phyloP scores from a whole-genome alignment of 2,329 filamentous ascomycete species.

The Rhynchosporium graminicola region DNA sequence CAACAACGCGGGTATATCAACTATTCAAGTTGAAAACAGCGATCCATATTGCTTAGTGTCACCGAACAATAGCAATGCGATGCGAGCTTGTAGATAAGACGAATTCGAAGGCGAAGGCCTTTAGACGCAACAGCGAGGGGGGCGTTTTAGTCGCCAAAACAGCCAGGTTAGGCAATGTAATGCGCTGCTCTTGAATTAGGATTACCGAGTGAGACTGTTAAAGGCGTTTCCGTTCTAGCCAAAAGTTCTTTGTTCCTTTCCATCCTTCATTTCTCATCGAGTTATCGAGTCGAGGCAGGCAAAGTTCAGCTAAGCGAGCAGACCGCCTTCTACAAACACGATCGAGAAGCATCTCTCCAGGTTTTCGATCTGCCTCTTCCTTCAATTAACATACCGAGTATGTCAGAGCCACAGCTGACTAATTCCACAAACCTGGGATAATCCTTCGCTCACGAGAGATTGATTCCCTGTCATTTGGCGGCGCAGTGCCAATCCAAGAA shows the following conservation, averaged over 20 bases:
- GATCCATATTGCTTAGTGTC: too few species aligned
- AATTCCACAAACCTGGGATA: slow-evolving; percentile 38
- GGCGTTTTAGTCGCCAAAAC: too few species aligned
- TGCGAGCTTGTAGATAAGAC: background rate
- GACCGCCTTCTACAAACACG: background rate
- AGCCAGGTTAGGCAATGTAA: background rate
- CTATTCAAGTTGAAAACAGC: too few species aligned
- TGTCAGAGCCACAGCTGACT: slow-evolving; percentile 23
- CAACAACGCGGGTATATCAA: too few species aligned
- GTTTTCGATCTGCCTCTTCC: background rate
- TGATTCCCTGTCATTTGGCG: slow-evolving; percentile 21
- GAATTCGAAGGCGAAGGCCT: background rate
- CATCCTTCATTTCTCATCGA: too few species aligned
- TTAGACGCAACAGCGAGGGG: background rate
- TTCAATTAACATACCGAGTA: background rate
- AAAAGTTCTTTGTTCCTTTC: too few species aligned
- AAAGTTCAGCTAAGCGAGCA: background rate
- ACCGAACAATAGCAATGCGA: background rate
- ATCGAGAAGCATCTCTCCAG: background rate
- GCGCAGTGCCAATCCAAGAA: background rate
- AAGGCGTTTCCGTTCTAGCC: too few species aligned
- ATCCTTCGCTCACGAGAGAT: slow-evolving; percentile 40
- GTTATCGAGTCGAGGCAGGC: too few species aligned
- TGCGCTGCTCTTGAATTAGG: too few species aligned
- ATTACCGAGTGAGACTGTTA: too few species aligned